phyloP scores from a whole-genome alignment of 495 filamentous ascomycete genomes.

The Hypoxylon subgilvum region DNA sequence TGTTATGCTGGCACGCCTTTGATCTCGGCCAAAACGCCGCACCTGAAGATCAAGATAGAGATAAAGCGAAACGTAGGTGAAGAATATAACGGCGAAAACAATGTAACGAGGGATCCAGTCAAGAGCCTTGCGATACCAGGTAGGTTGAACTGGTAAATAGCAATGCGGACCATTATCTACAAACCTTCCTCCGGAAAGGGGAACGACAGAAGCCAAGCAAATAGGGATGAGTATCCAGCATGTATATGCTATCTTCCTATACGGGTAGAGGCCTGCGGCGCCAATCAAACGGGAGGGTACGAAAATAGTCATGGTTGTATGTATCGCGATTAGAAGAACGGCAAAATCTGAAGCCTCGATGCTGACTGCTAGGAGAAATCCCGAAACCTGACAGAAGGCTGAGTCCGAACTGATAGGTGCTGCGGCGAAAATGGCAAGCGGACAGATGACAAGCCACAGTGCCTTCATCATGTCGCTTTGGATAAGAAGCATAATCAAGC shows the following conservation, averaged over 20 bases:
- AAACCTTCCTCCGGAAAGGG: conserved; percentile 58
- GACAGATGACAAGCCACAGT: conserved; percentile 67
- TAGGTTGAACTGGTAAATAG: conserved; percentile 66
- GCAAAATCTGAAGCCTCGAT: conserved; percentile 73
- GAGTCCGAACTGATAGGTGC: conserved; percentile 57
- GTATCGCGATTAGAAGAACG: conserved; percentile 72
- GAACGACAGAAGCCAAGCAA: conserved; percentile 66
- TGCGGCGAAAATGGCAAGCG: conserved; percentile 57
- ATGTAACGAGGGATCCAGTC: conserved; percentile 76
- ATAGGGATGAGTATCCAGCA: conserved; percentile 63
- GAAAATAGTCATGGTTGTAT: conserved; percentile 72
- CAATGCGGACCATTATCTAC: conserved; percentile 70
- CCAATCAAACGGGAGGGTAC: conserved; percentile 52
- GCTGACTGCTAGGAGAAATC: conserved; percentile 67
- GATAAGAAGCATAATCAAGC: conserved; percentile 73
- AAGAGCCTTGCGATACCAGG: conserved; percentile 69
- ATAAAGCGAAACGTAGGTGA: conserved; percentile 70
- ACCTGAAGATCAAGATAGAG: conserved; percentile 60
- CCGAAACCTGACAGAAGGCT: conserved; percentile 68
- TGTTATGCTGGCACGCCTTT: conserved; percentile 38
- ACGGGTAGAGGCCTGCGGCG: conserved; percentile 65
- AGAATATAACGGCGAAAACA: conserved; percentile 64
- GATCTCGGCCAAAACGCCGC: conserved; percentile 33
- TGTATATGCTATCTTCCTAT: conserved; percentile 61
- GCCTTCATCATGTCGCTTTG: conserved; percentile 72